Evolutionary conservation across 2,329 filamentous ascomycete genomes (phyloP).

Genomic region (Endocalyx cinctus): DNA sequence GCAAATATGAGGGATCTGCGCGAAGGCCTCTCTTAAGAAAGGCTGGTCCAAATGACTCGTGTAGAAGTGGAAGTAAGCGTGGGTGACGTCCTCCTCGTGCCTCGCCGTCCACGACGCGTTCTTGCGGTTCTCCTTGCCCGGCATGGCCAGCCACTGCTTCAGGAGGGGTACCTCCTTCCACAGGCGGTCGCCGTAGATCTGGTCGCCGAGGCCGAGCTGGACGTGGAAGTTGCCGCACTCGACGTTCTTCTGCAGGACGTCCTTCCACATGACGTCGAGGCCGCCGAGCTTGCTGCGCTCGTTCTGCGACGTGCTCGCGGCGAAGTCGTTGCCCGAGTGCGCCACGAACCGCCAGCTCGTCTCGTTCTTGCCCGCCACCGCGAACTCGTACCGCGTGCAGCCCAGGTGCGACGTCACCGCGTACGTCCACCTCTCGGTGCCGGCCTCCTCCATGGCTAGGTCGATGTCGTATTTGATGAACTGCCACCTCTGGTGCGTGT

Average conservation of each 20-base stretch:
- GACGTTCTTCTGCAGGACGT: slow-evolving; percentile 93
- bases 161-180: slow-evolving; percentile 95
- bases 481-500: slow-evolving; percentile 86
- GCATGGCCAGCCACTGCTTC: slow-evolving; percentile 92
- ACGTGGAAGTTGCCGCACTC: slow-evolving; percentile 95
- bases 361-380: slow-evolving; percentile 86
- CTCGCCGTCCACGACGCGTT: slow-evolving; percentile 88
- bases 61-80: slow-evolving; percentile 99
- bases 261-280: slow-evolving; percentile 97
- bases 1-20: slow-evolving; percentile 90
- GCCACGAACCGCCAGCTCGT: slow-evolving; percentile 94
- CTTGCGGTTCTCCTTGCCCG: slow-evolving; percentile 88
- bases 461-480: slow-evolving; percentile 96
- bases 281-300: slow-evolving; percentile 84
- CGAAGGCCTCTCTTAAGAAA: slow-evolving; percentile 89
- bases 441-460: slow-evolving; percentile 78
- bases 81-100: slow-evolving; percentile 90
- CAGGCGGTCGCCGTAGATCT: slow-evolving; percentile 90
- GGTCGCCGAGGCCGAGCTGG: slow-evolving; percentile 85
- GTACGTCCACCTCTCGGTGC: slow-evolving; percentile 89
- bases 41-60: slow-evolving; percentile 98
- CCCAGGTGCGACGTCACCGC: slow-evolving; percentile 95
- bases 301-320: slow-evolving; percentile 77
- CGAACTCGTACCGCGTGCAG: slow-evolving; percentile 96
- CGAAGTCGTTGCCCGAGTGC: slow-evolving; percentile 95